Evolutionary conservation across 1,284 basidiomycete genomes (phyloP).

Genomic region (Leccinum brunneo-olivaceum): DNA sequence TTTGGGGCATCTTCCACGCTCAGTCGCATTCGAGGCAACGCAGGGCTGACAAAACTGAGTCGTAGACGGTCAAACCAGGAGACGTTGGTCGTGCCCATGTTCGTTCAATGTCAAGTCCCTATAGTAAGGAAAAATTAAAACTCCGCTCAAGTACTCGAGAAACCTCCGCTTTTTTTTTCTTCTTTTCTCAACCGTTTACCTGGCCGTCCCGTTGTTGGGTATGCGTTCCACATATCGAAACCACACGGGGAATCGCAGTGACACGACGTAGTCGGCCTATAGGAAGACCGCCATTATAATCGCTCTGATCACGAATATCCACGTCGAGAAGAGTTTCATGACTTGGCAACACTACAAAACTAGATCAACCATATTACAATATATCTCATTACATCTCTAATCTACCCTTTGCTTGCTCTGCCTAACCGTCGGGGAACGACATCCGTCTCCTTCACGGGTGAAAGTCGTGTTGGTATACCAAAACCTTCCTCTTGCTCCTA

Average conservation of each 20-base stretch:
- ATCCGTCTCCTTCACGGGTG: conserved; percentile 53
- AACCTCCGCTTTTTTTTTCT: conserved; percentile 7
- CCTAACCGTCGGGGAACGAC: conserved; percentile 41
- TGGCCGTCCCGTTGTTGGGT: conserved; percentile 40
- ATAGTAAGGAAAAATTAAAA: conserved; percentile 8
- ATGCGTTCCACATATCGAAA: conserved; percentile 53
- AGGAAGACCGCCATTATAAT: conserved; percentile 63
- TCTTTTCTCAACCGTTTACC: conserved; percentile 22
- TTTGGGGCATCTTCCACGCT: conserved; percentile 46
- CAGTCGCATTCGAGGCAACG: conserved; percentile 52
- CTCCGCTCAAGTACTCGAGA: conserved; percentile 21
- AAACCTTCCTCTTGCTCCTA: conserved; percentile 32
- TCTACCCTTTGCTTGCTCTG: conserved; percentile 20
- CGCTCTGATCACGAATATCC: conserved; percentile 60
- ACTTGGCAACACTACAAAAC: conserved; percentile 68
- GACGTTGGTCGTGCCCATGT: conserved; percentile 11
- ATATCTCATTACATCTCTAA: not conserved
- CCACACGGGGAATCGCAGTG: conserved; percentile 37
- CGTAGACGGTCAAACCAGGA: conserved; percentile 25
- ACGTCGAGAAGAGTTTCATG: conserved; percentile 80
- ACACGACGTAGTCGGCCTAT: conserved; percentile 42
- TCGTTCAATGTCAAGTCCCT: not conserved
- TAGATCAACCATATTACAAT: not conserved
- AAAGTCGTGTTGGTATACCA: conserved; percentile 56
- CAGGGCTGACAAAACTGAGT: conserved; percentile 28